Conservation (phyloP, 139 green algal species). For the Coelastrella sp. region DNA sequence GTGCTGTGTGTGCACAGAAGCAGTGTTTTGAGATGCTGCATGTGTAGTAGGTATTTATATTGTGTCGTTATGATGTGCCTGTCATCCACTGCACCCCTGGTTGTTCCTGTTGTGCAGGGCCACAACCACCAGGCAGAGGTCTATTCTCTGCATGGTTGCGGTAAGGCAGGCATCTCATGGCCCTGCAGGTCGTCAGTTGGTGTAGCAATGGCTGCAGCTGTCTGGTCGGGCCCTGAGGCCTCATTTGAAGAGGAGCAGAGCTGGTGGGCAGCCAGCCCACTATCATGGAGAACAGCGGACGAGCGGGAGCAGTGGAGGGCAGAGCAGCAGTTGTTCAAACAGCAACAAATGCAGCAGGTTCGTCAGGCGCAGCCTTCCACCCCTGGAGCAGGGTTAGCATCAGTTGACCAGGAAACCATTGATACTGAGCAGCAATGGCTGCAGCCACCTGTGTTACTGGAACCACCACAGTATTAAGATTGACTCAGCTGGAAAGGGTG, state of each 20-base stretch:
- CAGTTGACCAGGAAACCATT: neutral
- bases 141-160: no score
- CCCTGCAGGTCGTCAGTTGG: neutral
- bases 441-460: constrained; percentile 10
- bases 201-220: constrained; percentile 13
- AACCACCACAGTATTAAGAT: neutral
- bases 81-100: no score
- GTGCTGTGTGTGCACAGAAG: no score
- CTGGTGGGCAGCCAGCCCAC: constrained; percentile 2
- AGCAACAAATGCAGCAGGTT: neutral
- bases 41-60: no score
- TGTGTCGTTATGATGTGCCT: no score
- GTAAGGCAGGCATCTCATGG: neutral
- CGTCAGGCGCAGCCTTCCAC: neutral
- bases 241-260: constrained; percentile 22
- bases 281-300: constrained; percentile 22
- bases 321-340: neutral
- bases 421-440: constrained; percentile 33
- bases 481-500: no score
- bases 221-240: neutral
- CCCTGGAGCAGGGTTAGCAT: neutral
- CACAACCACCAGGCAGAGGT: no score
- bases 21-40: no score
- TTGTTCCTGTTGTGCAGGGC: no score
- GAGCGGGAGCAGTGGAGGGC: constrained; percentile 40